Evolutionary conservation across 169 alveolate genomes (phyloP).

Genomic region (Cryptosporidium andersoni): DNA sequence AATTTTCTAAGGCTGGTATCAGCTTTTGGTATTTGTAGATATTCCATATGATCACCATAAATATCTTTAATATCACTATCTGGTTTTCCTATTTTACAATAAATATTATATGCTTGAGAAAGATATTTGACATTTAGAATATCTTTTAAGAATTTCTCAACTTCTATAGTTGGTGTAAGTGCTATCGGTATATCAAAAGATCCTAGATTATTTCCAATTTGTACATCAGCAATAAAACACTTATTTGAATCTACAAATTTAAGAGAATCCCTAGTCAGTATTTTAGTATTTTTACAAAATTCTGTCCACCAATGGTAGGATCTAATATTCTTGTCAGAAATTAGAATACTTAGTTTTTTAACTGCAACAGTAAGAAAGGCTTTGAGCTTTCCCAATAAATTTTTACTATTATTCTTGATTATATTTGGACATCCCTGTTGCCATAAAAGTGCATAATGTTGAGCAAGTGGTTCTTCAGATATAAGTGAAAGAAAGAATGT

Average conservation of each 20-base stretch:
- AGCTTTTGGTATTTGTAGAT: too few species aligned
- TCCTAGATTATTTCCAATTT: conserved; percentile 19
- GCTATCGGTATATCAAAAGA: conserved; percentile 57
- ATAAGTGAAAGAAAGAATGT: conserved; percentile 41
- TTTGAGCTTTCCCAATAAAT: conserved; percentile 26
- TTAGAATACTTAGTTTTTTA: neutral
- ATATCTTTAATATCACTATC: too few species aligned
- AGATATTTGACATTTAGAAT: conserved; percentile 29
- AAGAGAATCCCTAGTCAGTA: conserved; percentile 11
- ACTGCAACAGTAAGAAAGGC: conserved; percentile 42
- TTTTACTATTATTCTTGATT: conserved; percentile 24
- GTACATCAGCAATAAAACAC: conserved; percentile 42
- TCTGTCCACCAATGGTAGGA: conserved; percentile 29
- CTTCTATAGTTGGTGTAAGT: conserved; percentile 4
- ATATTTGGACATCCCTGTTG: conserved; percentile 49
- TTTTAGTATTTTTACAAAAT: conserved; percentile 5
- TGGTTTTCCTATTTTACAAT: neutral
- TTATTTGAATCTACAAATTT: conserved; percentile 10
- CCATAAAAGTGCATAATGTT: conserved; percentile 65
- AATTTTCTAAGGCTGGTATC: too few species aligned
- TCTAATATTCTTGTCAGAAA: neutral
- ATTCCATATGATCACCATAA: too few species aligned
- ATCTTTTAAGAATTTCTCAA: conserved; percentile 21
- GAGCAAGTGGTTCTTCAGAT: conserved; percentile 47
- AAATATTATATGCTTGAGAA: conserved; percentile 23